These are phyloP conservation scores for Pezicula neosporulosa DNA, from an alignment of 2,329 filamentous ascomycete genomes.

Conservation along the genomic window DNA sequence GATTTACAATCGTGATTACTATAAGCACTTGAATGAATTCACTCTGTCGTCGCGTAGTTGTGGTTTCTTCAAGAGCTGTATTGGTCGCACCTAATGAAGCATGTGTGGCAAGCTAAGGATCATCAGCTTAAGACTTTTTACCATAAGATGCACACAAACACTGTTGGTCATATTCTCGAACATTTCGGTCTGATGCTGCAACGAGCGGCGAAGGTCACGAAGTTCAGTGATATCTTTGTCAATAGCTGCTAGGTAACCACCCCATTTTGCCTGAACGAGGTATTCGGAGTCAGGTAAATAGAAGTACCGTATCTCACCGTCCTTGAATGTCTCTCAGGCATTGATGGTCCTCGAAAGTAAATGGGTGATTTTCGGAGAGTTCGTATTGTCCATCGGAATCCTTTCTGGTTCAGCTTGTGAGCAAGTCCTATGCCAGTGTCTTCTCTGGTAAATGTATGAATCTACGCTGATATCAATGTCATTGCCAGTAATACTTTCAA, in stretches of 20 bases:
- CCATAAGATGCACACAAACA: background rate
- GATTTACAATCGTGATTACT: conserved; percentile 7
- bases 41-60: conserved; percentile 2
- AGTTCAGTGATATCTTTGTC: conserved; percentile 12
- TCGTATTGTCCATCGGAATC: conserved; percentile 10
- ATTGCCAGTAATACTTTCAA: background rate
- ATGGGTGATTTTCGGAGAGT: conserved; percentile 4
- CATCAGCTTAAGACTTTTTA: background rate
- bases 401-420: conserved; percentile 2
- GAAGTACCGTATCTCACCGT: conserved; percentile 10
- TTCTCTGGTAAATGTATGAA: background rate
- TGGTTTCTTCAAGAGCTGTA: background rate
- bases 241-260: conserved; percentile 5
- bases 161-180: conserved; percentile 12
- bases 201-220: conserved; percentile 4
- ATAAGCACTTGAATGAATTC: conserved; percentile 8
- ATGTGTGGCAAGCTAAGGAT: conserved; percentile 6
- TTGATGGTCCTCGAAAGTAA: conserved; percentile 7
- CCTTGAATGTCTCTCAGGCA: conserved; percentile 7
- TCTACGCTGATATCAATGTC: background rate
- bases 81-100: conserved; percentile 1
- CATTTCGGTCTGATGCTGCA: conserved; percentile 6
- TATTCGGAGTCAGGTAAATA: conserved; percentile 1
- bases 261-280: conserved; percentile 1
- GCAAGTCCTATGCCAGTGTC: background rate